Percentiles rank a stretch among this genome's conserved stretches.
These are phyloP conservation scores for Volutella citrinella DNA, from an alignment of 2,329 filamentous ascomycete genomes.

Conservation along the genomic window DNA sequence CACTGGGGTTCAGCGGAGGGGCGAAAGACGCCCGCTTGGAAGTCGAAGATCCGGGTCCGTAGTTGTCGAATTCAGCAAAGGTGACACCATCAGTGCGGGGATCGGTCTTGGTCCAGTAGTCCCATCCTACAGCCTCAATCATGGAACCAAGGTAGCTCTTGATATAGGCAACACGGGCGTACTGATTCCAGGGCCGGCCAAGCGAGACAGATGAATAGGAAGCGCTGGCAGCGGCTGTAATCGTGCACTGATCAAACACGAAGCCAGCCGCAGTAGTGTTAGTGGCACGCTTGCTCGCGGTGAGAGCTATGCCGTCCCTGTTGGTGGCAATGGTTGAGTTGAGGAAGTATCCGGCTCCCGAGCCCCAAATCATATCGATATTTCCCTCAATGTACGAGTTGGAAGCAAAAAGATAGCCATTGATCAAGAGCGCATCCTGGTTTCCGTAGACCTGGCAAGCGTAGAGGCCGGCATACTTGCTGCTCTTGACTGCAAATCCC, in stretches of 20 bases:
- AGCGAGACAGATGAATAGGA: conserved; percentile 20
- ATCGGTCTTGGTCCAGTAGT: conserved; percentile 18
- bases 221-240: conserved; percentile 23
- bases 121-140: conserved; percentile 15
- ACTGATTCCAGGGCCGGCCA: conserved; percentile 20
- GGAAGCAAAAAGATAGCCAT: conserved; percentile 45
- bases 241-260: conserved; percentile 32
- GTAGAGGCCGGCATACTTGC: conserved; percentile 33
- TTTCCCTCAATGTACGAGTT: conserved; percentile 43
- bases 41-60: conserved; percentile 16
- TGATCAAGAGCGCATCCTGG: conserved; percentile 49
- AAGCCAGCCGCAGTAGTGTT: conserved; percentile 34
- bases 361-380: conserved; percentile 44
- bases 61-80: conserved; percentile 19
- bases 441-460: conserved; percentile 44
- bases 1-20: conserved; percentile 8
- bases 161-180: conserved; percentile 19
- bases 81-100: conserved; percentile 17
- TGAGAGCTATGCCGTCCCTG: conserved; percentile 26
- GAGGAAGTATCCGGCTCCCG: conserved; percentile 42
- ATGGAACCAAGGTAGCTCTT: conserved; percentile 14
- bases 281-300: conserved; percentile 35
- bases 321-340: conserved; percentile 31
- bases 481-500: conserved; percentile 42
- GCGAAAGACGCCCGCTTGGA: conserved; percentile 17